Evolutionary conservation across 148 eudicot species (phyloP).

Genomic region (Chenopodium album): DNA sequence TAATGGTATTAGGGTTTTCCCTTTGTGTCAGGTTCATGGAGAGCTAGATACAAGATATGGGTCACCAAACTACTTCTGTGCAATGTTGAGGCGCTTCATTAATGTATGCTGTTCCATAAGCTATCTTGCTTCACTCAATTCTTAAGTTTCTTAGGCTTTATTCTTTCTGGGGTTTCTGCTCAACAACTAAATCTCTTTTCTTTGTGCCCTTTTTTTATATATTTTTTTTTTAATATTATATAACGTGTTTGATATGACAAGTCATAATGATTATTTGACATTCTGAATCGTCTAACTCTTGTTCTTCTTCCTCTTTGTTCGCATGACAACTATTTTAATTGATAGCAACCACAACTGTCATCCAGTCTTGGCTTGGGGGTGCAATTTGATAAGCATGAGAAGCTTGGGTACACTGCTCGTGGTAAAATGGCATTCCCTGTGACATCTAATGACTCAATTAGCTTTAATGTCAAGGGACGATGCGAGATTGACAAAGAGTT

Average conservation of each 20-base stretch:
- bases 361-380: slow-evolving; percentile 71
- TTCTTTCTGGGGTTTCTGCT: background rate
- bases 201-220: background rate
- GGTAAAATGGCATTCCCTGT: slow-evolving; percentile 78
- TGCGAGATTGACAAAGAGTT: slow-evolving; percentile 61
- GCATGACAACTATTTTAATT: slow-evolving; percentile 1
- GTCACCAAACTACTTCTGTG: slow-evolving; percentile 51
- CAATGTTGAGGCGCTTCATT: slow-evolving; percentile 59
- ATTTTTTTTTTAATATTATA: background rate
- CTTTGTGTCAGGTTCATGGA: slow-evolving; percentile 56
- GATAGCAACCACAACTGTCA: slow-evolving; percentile 40
- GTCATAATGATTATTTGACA: background rate
- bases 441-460: slow-evolving; percentile 48
- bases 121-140: background rate
- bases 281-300: background rate
- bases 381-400: slow-evolving; percentile 53
- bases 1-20: background rate
- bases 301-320: background rate
- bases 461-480: slow-evolving; percentile 73
- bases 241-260: background rate
- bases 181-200: background rate
- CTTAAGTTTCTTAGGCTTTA: background rate
- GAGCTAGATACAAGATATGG: slow-evolving; percentile 86
- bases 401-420: slow-evolving; percentile 52
- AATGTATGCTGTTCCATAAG: slow-evolving; percentile 46